Percentiles rank a stretch among this genome's conserved stretches.
Conservation (phyloP, 495 filamentous ascomycete species). For the Ramalina intermedia region DNA sequence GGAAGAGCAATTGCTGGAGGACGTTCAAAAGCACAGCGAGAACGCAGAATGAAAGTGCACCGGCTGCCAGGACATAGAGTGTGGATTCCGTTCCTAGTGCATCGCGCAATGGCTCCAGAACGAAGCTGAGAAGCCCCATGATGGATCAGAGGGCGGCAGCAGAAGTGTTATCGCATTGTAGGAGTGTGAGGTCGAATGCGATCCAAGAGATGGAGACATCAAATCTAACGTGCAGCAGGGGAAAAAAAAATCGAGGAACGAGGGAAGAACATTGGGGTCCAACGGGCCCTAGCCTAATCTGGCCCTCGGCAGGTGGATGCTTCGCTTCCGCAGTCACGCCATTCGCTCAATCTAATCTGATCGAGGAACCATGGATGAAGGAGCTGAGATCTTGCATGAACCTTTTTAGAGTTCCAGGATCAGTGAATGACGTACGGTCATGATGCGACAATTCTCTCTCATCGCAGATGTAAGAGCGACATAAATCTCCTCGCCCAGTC, state of each 20-base stretch:
- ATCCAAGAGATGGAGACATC: not conserved
- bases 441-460: too few relatives aligned
- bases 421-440: too few relatives aligned
- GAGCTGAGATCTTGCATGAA: too few relatives aligned
- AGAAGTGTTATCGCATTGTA: not conserved
- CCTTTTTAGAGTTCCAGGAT: too few relatives aligned
- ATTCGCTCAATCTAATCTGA: too few relatives aligned
- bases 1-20: slow-evolving; percentile 51
- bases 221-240: not conserved
- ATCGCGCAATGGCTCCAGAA: slow-evolving; percentile 4
- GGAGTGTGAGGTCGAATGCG: not conserved
- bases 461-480: too few relatives aligned
- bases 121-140: slow-evolving; percentile 9
- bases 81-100: slow-evolving; percentile 9
- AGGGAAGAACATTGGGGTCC: not conserved
- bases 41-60: slow-evolving; percentile 27
- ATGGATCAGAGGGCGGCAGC: not conserved
- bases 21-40: slow-evolving; percentile 51
- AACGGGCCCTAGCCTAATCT: too few relatives aligned
- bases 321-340: too few relatives aligned
- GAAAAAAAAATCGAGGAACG: not conserved
- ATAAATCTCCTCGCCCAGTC: too few relatives aligned
- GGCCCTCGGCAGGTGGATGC: too few relatives aligned
- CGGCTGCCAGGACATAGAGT: slow-evolving; percentile 22
- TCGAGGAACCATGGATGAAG: too few relatives aligned